These are phyloP conservation scores for Fraxinus quadrangulata DNA, from an alignment of 257 asterid genomes.

Conservation along the genomic window DNA sequence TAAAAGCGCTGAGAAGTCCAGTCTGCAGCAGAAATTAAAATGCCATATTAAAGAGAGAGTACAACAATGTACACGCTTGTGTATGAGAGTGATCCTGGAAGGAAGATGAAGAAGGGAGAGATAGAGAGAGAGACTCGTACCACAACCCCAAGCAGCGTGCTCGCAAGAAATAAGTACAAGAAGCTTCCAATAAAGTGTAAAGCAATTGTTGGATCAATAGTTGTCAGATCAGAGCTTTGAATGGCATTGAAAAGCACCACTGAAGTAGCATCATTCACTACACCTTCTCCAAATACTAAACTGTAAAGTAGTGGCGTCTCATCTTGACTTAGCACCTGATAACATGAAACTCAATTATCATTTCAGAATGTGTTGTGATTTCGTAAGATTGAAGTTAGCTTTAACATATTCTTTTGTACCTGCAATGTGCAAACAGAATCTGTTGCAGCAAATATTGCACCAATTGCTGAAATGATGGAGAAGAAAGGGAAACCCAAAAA, in stretches of 20 bases:
- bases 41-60: neutral
- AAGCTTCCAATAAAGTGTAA: slow-evolving; percentile 40
- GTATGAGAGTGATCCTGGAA: neutral
- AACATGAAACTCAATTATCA: slow-evolving; percentile 1
- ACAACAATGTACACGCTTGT: neutral
- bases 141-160: slow-evolving; percentile 44
- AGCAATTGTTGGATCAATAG: slow-evolving; percentile 26
- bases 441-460: slow-evolving; percentile 53
- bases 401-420: slow-evolving; percentile 27
- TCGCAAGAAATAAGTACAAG: slow-evolving; percentile 42
- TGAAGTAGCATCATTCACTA: slow-evolving; percentile 55
- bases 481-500: neutral
- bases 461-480: slow-evolving; percentile 34
- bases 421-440: slow-evolving; percentile 59
- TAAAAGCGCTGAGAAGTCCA: slow-evolving; percentile 48
- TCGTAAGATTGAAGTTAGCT: neutral
- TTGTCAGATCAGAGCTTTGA: slow-evolving; percentile 40
- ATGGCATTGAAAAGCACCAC: slow-evolving; percentile 57
- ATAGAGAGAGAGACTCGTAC: slow-evolving; percentile 30
- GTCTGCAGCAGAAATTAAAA: slow-evolving; percentile 26
- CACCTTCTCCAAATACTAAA: slow-evolving; percentile 55
- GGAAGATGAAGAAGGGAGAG: slow-evolving; percentile 6
- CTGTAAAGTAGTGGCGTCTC: slow-evolving; percentile 54
- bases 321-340: slow-evolving; percentile 51
- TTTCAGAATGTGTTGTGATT: slow-evolving; percentile 1